A percentile compares a stretch with the other conserved stretches of the same genome.
Conservation (phyloP, 257 asterid genomes). For the Echium plantagineum region DNA sequence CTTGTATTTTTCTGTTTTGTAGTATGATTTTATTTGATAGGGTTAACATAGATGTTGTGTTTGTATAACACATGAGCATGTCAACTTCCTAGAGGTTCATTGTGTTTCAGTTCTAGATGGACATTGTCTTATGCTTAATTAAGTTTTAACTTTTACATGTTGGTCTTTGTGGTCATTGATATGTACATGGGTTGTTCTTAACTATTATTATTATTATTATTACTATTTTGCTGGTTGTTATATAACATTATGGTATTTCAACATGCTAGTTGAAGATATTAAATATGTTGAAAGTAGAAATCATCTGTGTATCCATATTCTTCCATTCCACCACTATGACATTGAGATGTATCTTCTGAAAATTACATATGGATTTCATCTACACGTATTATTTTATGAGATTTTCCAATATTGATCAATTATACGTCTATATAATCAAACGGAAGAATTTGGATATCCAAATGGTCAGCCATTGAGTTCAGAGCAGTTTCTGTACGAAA, state of each 20-base stretch:
- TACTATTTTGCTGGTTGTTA: background rate
- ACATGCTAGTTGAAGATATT: background rate
- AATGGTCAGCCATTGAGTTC: background rate
- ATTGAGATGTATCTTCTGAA: background rate
- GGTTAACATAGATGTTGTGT: background rate
- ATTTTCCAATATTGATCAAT: no score
- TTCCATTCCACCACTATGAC: background rate
- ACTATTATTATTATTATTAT: background rate
- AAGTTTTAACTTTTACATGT: background rate
- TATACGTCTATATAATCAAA: no score
- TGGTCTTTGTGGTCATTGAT: background rate
- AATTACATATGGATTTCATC: background rate
- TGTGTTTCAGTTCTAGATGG: background rate
- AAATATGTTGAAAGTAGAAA: no score
- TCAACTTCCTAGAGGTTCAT: background rate
- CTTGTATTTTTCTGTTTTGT: background rate
- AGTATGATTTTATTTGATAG: background rate
- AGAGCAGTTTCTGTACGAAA: background rate
- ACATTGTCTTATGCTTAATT: background rate
- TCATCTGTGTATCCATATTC: background rate
- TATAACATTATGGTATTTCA: background rate
- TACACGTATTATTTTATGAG: background rate
- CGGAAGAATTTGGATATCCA: background rate
- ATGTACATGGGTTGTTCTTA: background rate
- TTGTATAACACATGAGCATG: background rate